phyloP scores from a whole-genome alignment of 2,329 filamentous ascomycete species.

The Arthrobotrys pseudoclavata region DNA sequence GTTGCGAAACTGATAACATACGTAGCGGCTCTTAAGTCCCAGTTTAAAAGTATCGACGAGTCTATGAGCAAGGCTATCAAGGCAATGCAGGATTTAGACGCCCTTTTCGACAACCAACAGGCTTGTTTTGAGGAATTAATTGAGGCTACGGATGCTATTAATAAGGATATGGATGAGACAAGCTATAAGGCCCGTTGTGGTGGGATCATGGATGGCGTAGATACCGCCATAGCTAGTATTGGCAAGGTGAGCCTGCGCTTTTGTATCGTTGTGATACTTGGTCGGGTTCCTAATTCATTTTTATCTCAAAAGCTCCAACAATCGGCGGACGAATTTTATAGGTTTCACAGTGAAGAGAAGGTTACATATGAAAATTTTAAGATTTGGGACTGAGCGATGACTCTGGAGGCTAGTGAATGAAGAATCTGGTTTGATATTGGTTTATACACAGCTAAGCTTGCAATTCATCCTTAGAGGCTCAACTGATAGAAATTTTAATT shows the following conservation, averaged over 20 bases:
- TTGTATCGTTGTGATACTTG: too few relatives aligned
- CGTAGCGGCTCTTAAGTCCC: background rate
- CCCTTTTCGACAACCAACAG: background rate
- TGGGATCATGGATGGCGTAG: background rate
- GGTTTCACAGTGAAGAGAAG: too few relatives aligned
- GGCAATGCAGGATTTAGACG: background rate
- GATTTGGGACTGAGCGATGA: background rate
- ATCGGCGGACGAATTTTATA: too few relatives aligned
- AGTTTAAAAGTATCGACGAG: background rate
- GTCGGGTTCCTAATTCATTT: too few relatives aligned
- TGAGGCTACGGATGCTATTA: background rate
- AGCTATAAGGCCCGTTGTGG: background rate
- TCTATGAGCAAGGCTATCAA: background rate
- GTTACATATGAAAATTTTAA: too few relatives aligned
- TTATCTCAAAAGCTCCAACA: too few relatives aligned
- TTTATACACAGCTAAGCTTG: too few relatives aligned
- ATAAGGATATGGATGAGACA: background rate
- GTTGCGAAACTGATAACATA: background rate
- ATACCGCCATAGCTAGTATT: background rate
- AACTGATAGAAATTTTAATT: too few relatives aligned
- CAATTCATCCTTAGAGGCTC: too few relatives aligned
- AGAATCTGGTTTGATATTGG: too few relatives aligned
- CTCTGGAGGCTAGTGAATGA: too few relatives aligned
- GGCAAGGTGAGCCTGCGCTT: too few relatives aligned
- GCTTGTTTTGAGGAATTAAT: background rate